Evolutionary conservation across 2,329 filamentous ascomycete species (phyloP).

Genomic region (Penicillium sp.): DNA sequence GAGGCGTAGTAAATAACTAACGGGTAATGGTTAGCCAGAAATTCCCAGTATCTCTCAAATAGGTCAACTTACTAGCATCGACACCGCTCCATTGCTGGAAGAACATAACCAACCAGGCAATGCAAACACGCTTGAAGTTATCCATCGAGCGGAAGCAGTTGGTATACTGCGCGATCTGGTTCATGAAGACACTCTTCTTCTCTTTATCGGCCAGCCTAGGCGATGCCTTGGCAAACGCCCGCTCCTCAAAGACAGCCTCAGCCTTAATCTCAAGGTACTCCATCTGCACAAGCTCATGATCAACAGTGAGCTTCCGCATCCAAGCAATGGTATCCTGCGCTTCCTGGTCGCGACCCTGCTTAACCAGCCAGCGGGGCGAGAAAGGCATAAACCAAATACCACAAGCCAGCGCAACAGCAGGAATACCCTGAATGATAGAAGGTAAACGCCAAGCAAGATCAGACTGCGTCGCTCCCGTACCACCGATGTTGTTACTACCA

Average conservation of each 20-base stretch:
- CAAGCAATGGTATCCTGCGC: constrained; percentile 27
- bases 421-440: constrained; percentile 48
- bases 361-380: constrained; percentile 56
- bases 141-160: constrained; percentile 51
- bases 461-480: constrained; percentile 27
- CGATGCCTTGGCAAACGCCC: constrained; percentile 47
- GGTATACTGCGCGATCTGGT: constrained; percentile 53
- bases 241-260: constrained; percentile 46
- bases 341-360: constrained; percentile 50
- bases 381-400: constrained; percentile 53
- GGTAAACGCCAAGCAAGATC: constrained; percentile 50
- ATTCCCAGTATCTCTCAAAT: constrained; percentile 8
- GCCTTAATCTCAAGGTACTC: constrained; percentile 53
- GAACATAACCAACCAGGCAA: constrained; percentile 50
- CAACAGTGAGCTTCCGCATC: constrained; percentile 35
- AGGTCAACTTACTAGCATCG: constrained; percentile 35
- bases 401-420: constrained; percentile 35
- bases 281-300: constrained; percentile 40
- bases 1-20: constrained; percentile 46
- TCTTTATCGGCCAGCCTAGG: constrained; percentile 38
- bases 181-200: constrained; percentile 44
- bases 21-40: constrained; percentile 18
- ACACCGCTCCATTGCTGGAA: constrained; percentile 51
- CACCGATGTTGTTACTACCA: constrained; percentile 44
- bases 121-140: constrained; percentile 51